Evolutionary conservation across 108 stramenopile species (phyloP).

Genomic region (Stephanodiscus minutulus): DNA sequence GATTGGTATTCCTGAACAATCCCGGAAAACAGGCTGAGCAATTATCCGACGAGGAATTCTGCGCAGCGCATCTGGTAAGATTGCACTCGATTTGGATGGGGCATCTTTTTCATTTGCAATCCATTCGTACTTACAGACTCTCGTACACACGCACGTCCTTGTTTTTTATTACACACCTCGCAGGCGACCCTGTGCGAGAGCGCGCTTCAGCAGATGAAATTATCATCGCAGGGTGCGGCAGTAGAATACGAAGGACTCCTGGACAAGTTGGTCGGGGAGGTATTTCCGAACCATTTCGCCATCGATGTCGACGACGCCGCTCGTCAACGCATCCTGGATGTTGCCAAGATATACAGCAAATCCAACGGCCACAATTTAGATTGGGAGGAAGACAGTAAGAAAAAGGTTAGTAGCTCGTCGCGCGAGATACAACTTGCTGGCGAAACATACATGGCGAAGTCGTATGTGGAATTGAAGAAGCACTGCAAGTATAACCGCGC

Average conservation of each 20-base stretch:
- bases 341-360: conserved; percentile 69
- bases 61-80: conserved; percentile 73
- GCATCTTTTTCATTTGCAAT: too few species aligned
- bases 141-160: background rate
- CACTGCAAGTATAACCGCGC: background rate
- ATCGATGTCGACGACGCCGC: conserved; percentile 35
- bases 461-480: conserved; percentile 37
- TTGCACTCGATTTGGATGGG: too few species aligned
- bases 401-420: conserved; percentile 60
- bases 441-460: conserved; percentile 49
- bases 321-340: conserved; percentile 57
- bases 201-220: conserved; percentile 45
- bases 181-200: conserved; percentile 56
- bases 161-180: conserved; percentile 8
- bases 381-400: conserved; percentile 63
- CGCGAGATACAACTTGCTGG: conserved; percentile 57
- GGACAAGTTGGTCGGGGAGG: conserved; percentile 51
- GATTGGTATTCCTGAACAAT: conserved; percentile 44
- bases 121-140: too few species aligned
- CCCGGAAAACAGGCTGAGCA: conserved; percentile 15
- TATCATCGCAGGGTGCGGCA: conserved; percentile 43
- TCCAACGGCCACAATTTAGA: conserved; percentile 37
- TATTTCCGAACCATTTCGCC: conserved; percentile 72
- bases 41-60: conserved; percentile 70
- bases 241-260: conserved; percentile 77